Evolutionary conservation across 139 green algal genomes (phyloP).

Genomic region (Tetraselmis chui): DNA sequence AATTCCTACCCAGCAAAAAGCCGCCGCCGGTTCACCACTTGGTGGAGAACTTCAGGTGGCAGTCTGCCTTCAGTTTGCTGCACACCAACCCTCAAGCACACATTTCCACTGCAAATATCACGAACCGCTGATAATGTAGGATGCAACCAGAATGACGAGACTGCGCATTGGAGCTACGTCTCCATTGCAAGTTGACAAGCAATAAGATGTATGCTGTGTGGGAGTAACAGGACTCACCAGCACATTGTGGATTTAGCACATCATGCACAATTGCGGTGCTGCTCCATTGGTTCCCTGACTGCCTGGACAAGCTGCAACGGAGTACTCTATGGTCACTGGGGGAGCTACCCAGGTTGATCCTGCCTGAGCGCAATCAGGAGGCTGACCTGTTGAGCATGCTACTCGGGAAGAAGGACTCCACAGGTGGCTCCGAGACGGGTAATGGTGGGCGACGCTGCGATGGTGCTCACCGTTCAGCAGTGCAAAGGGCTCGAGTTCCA

Average conservation of each 20-base stretch:
- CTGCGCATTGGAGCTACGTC: too few species aligned
- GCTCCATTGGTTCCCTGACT: conserved; percentile 31
- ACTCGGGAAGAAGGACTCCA: background rate
- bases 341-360: background rate
- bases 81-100: too few species aligned
- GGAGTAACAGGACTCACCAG: conserved; percentile 20
- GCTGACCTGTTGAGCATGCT: background rate
- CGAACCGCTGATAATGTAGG: too few species aligned
- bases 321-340: conserved; percentile 16
- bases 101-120: too few species aligned
- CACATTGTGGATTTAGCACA: conserved; percentile 28
- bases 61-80: too few species aligned
- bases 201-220: too few species aligned
- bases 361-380: background rate
- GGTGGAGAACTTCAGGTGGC: background rate
- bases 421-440: background rate
- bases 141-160: too few species aligned
- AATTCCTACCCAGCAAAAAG: background rate
- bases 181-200: too few species aligned
- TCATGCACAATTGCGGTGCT: conserved; percentile 17
- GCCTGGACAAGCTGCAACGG: conserved; percentile 30
- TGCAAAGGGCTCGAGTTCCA: conserved; percentile 52
- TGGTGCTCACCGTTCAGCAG: conserved; percentile 38
- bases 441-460: background rate
- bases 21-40: background rate